Percentiles rank a stretch among this genome's conserved stretches.
These are phyloP conservation scores for Phialophora verrucosa DNA, from an alignment of 2,329 filamentous ascomycete species.

Conservation along the genomic window DNA sequence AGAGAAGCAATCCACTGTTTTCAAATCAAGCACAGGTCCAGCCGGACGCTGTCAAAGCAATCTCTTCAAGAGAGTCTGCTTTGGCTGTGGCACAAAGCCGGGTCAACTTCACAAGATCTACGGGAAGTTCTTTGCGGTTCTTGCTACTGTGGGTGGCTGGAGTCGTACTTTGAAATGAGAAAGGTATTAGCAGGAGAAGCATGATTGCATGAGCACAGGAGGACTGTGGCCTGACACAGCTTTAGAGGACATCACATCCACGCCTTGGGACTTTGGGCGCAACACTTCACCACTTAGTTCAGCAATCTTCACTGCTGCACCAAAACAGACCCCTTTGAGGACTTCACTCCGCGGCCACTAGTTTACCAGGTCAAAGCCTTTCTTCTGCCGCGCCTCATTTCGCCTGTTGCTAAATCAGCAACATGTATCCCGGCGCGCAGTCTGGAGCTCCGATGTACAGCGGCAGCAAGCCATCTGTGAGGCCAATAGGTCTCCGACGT, in stretches of 20 bases:
- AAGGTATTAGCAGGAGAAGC: not conserved
- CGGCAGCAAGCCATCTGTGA: not conserved
- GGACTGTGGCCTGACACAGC: not conserved
- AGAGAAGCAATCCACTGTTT: not conserved
- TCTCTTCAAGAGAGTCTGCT: not conserved
- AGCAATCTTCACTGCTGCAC: not conserved
- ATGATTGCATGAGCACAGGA: not conserved
- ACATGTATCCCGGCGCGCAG: constrained; percentile 13
- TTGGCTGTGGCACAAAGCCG: not conserved
- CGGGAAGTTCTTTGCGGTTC: not conserved
- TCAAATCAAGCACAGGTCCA: not conserved
- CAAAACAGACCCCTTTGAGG: not conserved
- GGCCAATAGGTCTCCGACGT: constrained; percentile 23
- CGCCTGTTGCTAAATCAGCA: not conserved
- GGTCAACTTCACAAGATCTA: not conserved
- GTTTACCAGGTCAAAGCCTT: not conserved
- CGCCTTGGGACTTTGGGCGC: not conserved
- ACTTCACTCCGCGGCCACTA: constrained; percentile 3
- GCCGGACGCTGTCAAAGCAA: not conserved
- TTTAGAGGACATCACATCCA: not conserved
- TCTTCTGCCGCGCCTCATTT: not conserved
- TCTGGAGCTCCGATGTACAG: not conserved
- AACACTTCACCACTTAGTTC: not conserved
- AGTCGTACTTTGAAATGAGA: not conserved
- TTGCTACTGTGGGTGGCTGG: not conserved